Conservation (phyloP, 805 yeast genomes). For the Crinitomyces ghanaensis region DNA sequence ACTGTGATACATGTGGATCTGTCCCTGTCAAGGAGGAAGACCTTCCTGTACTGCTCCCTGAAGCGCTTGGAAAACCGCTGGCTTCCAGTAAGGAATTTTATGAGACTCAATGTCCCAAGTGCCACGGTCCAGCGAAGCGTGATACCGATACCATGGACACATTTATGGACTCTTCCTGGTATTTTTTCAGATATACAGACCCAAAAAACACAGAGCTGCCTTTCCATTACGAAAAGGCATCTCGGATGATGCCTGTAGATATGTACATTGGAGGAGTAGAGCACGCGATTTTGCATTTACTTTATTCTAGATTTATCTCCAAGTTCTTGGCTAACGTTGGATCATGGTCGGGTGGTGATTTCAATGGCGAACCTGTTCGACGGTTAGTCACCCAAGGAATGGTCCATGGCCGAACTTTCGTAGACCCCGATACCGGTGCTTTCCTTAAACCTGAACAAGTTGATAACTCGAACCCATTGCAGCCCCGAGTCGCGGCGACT, state of each 20-base stretch:
- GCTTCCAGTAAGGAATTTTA: constrained; percentile 56
- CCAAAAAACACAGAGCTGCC: constrained; percentile 46
- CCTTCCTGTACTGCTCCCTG: constrained; percentile 75
- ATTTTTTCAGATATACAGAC: constrained; percentile 75
- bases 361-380: constrained; percentile 69
- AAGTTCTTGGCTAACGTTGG: constrained; percentile 64
- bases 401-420: constrained; percentile 88
- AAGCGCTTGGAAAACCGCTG: constrained; percentile 46
- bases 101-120: constrained; percentile 68
- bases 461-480: constrained; percentile 28
- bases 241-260: constrained; percentile 66
- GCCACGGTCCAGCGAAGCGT: constrained; percentile 57
- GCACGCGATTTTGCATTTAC: constrained; percentile 86
- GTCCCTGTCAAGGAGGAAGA: constrained; percentile 87
- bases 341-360: constrained; percentile 49
- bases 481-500: constrained; percentile 38
- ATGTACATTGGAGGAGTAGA: constrained; percentile 91
- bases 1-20: constrained; percentile 75
- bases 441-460: constrained; percentile 75
- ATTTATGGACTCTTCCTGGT: constrained; percentile 97
- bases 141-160: constrained; percentile 99
- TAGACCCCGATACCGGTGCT: constrained; percentile 58
- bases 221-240: constrained; percentile 41
- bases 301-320: constrained; percentile 76
- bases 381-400: constrained; percentile 87